Base-by-base conservation (phyloP, 2,329 filamentous ascomycete species). In the Ophiostoma tasmaniense region DNA sequence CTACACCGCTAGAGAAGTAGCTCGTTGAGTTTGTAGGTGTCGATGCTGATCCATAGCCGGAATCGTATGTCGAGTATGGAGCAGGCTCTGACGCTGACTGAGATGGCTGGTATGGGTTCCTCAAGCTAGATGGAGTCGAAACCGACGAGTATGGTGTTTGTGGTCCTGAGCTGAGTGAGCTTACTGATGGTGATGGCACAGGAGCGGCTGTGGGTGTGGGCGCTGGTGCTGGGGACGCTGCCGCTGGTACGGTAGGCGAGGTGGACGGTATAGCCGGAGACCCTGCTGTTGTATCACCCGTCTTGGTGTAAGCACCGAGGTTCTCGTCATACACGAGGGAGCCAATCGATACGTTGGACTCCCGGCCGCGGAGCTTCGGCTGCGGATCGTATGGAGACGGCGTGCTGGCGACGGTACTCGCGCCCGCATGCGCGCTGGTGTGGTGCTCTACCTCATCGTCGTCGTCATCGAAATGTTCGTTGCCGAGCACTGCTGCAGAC, bases 311-410 rank as follows among this genome's bases (percentile, higher is more conserved):
- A 35, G 64, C 68, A 55, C 59, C 66, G 66, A 68, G 30, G 14
- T 39, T 10, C 13, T 59, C 68, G 69, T 66, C 55, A 61, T 68
- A 68, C 45, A 64, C 45, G 1, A 70, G 65, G 3, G 80, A 78
- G 66, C 78, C 76, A n/a, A 81, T 73, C 3, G 80, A 81, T 22
- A 78, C 77, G 67, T 81, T 75, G 17, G 80, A 80, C 67, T 78
- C 78, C 25, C 77, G 78, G 17, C 76, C 76, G 8, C 77, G 76
- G 37, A 79, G 70, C 5, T 65, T 39, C 20, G 42, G 37, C 45
- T 66, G 66, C 0, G 39, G 37, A n/a, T 69, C 67, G 33, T 67
- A 67, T 25, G 42, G 17, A 10, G 65, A 39, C 13, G 35, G 37
- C 13, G 20, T 22, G n/a, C 33, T 37, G 14, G 59, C 17, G 28